These are phyloP conservation scores for Tilletia indica DNA, from an alignment of 1,284 basidiomycete species.

Conservation along the genomic window DNA sequence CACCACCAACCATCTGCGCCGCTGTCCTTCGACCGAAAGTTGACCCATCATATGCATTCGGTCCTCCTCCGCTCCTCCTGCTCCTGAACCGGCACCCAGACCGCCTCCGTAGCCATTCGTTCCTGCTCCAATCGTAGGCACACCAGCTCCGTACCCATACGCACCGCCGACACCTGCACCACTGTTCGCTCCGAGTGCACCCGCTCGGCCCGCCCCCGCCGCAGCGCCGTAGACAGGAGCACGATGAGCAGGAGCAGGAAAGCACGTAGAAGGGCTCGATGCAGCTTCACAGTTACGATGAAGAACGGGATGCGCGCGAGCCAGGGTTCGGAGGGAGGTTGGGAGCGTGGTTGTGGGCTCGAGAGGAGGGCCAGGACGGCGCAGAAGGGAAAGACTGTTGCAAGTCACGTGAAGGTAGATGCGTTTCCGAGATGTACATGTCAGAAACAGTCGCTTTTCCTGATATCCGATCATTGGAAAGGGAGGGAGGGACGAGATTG, in stretches of 20 bases:
- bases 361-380: slow-evolving; percentile 50
- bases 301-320: slow-evolving; percentile 52
- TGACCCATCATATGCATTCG: slow-evolving; percentile 25
- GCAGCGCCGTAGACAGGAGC: background rate
- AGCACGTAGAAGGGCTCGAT: slow-evolving; percentile 15
- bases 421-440: too few relatives aligned
- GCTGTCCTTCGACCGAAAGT: slow-evolving; percentile 31
- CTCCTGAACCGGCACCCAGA: slow-evolving; percentile 23
- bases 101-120: slow-evolving; percentile 4
- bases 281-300: slow-evolving; percentile 43
- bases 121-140: slow-evolving; percentile 22
- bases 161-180: slow-evolving; percentile 13
- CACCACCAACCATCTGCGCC: slow-evolving; percentile 37
- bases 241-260: slow-evolving; percentile 20
- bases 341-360: slow-evolving; percentile 40
- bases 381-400: slow-evolving; percentile 28
- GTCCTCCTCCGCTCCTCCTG: slow-evolving; percentile 24
- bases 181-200: background rate
- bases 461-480: too few relatives aligned
- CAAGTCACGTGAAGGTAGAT: too few relatives aligned
- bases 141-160: slow-evolving; percentile 31
- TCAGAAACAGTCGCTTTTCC: too few relatives aligned
- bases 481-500: too few relatives aligned
- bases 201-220: background rate
- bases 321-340: slow-evolving; percentile 36